Conservation (phyloP, 495 filamentous ascomycete species). For the Sphaerosporella brunnea region DNA sequence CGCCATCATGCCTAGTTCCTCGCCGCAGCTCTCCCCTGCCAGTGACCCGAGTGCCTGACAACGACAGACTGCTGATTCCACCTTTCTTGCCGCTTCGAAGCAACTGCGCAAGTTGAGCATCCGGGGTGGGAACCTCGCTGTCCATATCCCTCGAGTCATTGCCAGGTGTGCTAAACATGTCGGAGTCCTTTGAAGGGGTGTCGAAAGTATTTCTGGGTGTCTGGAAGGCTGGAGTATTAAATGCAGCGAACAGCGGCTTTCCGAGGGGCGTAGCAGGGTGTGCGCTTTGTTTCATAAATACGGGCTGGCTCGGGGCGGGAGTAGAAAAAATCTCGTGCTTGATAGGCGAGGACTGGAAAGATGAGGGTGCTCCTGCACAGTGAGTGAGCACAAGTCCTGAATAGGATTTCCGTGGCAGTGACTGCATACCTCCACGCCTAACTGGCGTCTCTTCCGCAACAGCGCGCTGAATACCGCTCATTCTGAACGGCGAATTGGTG, state of each 20-base stretch:
- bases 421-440: neutral
- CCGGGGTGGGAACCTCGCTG: conserved; percentile 46
- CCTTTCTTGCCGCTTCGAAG: conserved; percentile 10
- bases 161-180: conserved; percentile 31
- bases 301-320: neutral
- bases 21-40: conserved; percentile 42
- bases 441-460: neutral
- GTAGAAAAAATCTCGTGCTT: conserved; percentile 8
- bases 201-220: neutral
- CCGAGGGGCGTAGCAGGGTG: too few species aligned
- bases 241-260: too few species aligned
- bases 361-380: neutral
- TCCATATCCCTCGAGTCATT: conserved; percentile 32
- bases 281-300: too few species aligned
- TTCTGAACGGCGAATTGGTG: conserved; percentile 3
- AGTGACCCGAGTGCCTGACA: conserved; percentile 18
- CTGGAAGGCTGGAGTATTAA: neutral
- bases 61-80: neutral
- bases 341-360: conserved; percentile 1
- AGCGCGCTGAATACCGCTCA: neutral
- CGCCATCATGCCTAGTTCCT: conserved; percentile 36
- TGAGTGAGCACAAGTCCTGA: too few species aligned
- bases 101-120: conserved; percentile 36
- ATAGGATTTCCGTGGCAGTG: too few species aligned
- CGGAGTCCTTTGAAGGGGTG: conserved; percentile 1